phyloP scores from a whole-genome alignment of 805 yeast genomes.

The Wickerhamomyces canadensis region DNA sequence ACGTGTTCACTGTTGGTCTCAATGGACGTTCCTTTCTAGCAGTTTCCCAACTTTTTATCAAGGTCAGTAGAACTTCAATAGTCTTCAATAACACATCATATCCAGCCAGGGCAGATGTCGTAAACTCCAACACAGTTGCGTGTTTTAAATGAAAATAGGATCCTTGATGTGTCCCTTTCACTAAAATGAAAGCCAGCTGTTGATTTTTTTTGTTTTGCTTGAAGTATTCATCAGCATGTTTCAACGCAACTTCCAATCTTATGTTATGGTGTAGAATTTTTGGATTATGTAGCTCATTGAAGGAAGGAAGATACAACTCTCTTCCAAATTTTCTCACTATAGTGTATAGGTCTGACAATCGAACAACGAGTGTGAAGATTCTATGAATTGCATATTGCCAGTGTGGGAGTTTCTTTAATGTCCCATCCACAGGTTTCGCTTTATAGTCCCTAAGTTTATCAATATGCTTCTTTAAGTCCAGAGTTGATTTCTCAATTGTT shows the following conservation, averaged over 20 bases:
- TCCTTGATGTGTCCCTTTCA: conserved; percentile 35
- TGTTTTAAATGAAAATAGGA: conserved; percentile 28
- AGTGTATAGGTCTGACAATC: conserved; percentile 39
- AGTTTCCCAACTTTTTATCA: conserved; percentile 17
- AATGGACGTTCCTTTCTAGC: conserved; percentile 8
- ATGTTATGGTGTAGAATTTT: conserved; percentile 27
- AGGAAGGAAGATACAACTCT: conserved; percentile 33
- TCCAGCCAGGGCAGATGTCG: conserved; percentile 6
- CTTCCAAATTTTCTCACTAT: conserved; percentile 37
- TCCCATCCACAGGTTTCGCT: conserved; percentile 13
- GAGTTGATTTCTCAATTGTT: conserved; percentile 20
- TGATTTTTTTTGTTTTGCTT: conserved; percentile 37
- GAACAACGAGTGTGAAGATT: conserved; percentile 31
- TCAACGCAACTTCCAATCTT: conserved; percentile 24
- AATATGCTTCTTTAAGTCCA: conserved; percentile 16
- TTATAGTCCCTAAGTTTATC: conserved; percentile 23
- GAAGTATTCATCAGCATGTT: conserved; percentile 32
- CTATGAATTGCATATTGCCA: conserved; percentile 41
- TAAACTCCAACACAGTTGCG: conserved; percentile 29
- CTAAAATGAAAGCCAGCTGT: conserved; percentile 35
- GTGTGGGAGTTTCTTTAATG: conserved; percentile 28
- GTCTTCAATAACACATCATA: conserved; percentile 7
- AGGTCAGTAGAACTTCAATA: conserved; percentile 4
- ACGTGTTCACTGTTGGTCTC: conserved; percentile 2
- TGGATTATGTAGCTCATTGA: conserved; percentile 34